Evolutionary conservation across 495 filamentous ascomycete species (phyloP), one percentile per base, ranked within the genome.

Genomic region (Cercophora newfieldiana): DNA sequence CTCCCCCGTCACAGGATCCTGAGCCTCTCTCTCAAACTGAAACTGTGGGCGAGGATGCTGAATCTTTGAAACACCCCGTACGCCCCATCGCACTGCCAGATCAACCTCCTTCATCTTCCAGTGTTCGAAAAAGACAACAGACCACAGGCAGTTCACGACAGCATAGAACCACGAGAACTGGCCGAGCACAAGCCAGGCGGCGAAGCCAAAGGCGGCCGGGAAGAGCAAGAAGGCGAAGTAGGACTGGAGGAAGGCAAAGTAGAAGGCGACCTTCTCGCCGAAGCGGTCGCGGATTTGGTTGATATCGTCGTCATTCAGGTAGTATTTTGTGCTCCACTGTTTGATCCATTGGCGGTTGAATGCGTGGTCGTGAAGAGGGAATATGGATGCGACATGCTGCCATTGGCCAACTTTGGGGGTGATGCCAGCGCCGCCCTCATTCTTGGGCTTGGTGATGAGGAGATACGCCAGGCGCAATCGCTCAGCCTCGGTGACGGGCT

Each of bases 81-180:
- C 94, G 24, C 93, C 91, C 95, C 95, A 99, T 51, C 92, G 88
- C 33, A 97, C 88, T 22, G 91, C 91, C 12, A 98, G 81, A 75
- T 99, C 96, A 14, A 89, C 82, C 76, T 99, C 94, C 78, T 97
- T 91, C 65, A 91, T 89, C 79, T 95, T 97, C 95, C 95, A 99
- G 74, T 92, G 97, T 77, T 99, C 95, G 47, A 96, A 89, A 71
- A 99, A 98, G 22, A 94, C 79, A 1, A 96, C 87, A 60, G 90
- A 90, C 94, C 94, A 97, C 4, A 98, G 80, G 30, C 87, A 87
- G 73, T 91, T 96, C 48, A 91, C 85, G 12, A 94, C 71, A 2
- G 91, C 90, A 69, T 97, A 99, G 47, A 94, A 78, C 66, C 87
- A 85, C 3, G 94, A 97, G 76, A 90, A 99, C 49, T 88, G 84